Percentiles rank a stretch among this genome's conserved stretches.
phyloP scores from a whole-genome alignment of 108 stramenopile genomes.

The Nitzschia sp. region DNA sequence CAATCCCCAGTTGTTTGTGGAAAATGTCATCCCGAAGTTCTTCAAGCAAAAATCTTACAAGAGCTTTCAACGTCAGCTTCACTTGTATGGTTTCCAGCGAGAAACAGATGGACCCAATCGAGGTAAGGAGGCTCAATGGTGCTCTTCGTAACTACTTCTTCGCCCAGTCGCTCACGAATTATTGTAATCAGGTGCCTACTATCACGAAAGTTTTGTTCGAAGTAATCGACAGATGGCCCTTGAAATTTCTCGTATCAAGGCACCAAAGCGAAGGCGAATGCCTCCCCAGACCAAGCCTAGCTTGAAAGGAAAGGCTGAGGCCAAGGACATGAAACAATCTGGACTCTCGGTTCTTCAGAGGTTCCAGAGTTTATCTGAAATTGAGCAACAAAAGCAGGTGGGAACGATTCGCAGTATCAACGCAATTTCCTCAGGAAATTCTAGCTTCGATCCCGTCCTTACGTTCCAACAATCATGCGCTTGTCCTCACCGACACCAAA shows the following conservation, averaged over 20 bases:
- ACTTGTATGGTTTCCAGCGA: conserved; percentile 70
- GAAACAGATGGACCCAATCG: conserved; percentile 21
- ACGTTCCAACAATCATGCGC: conserved; percentile 4
- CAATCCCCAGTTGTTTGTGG: conserved; percentile 57
- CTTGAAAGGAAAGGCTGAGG: neutral
- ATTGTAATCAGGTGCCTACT: conserved; percentile 54
- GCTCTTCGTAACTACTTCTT: neutral
- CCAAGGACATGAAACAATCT: neutral
- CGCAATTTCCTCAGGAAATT: neutral
- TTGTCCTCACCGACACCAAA: neutral
- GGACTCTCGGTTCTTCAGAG: neutral
- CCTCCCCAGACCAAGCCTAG: neutral
- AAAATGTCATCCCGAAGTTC: conserved; percentile 50
- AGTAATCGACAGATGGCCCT: conserved; percentile 36
- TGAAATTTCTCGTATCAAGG: conserved; percentile 29
- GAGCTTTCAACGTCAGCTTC: conserved; percentile 77
- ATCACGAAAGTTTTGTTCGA: conserved; percentile 70
- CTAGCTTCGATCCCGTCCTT: neutral
- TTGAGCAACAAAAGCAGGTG: neutral
- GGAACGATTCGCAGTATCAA: neutral
- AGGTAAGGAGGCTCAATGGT: conserved; percentile 18
- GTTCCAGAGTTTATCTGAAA: neutral
- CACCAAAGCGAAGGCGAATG: conserved; percentile 21
- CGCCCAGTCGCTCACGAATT: too few species aligned
- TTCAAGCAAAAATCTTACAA: conserved; percentile 59